Evolutionary conservation across 306 rosid species (phyloP), one percentile per base, ranked within the genome.

Genomic region (Hippophae tibetana): DNA sequence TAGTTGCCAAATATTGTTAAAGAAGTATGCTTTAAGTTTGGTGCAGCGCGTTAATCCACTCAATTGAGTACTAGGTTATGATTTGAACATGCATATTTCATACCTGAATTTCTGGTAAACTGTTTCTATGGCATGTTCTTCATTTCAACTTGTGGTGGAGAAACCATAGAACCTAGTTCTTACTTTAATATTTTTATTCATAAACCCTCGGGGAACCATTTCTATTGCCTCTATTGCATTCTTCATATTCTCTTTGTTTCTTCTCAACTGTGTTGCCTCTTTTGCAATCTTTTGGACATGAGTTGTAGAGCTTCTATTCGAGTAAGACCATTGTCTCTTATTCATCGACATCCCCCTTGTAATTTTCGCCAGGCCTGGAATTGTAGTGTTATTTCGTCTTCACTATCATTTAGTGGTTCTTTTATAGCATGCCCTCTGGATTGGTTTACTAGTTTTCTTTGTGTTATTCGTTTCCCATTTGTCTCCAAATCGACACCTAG

Each of bases 381-480:
- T 49, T 27, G 62, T 40, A 42, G 47, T 66, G 69, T 40, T 42
- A 55, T 80, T 52, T 48, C 57, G 9, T 43, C 66, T 43, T 48
- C 66, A 8, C 54, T 64, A 7, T 7, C 58, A 45, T 65, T 74
- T 6, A 69, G 70, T 71, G 52, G 50, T 72, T 80, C 72, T 40
- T 31, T 67, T 10, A 61, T 81, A 40, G 46, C 74, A 57, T 76
- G 76, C 68, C 86, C 84, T 27, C 60, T 83, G 56, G 52, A 79
- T 73, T 85, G 81, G 78, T 66, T 87, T 70, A 58, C 86, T 42
- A 52, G 83, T 45, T 83, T 88, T 68, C 58, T 81, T 0, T 75
- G 57, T 64, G 80, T 80, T 61, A 58, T 82, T 27, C 85, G 86
- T 48, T 76, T 69, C 76, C 90, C 96, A n/a, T 85, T 88, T 80